Evolutionary conservation across 176 grass and related monocot species (phyloP).

Genomic region (Bonia amplexicaulis): DNA sequence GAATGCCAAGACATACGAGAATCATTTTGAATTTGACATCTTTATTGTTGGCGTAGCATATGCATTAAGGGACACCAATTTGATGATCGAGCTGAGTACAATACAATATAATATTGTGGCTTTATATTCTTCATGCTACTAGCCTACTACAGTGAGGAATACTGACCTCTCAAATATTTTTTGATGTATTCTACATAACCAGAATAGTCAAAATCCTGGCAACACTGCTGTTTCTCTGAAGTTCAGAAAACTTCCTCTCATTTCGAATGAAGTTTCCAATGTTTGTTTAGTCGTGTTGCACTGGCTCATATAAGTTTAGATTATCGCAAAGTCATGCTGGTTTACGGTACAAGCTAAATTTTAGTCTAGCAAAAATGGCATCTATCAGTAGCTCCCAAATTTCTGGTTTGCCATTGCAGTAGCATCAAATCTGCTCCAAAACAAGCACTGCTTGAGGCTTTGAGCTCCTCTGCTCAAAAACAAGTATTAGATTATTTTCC

Average conservation of each 20-base stretch:
- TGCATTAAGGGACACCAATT: constrained; percentile 1
- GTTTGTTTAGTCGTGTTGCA: not conserved
- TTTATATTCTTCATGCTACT: constrained; percentile 3
- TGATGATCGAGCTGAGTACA: not conserved
- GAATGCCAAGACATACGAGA: not conserved
- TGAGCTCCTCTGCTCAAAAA: not conserved
- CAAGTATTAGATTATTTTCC: not conserved
- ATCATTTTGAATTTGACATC: not conserved
- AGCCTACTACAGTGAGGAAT: not conserved
- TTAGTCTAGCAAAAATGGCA: not conserved
- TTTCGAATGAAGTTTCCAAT: constrained; percentile 1
- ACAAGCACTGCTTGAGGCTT: not conserved
- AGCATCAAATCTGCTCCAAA: not conserved
- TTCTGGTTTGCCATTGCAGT: not conserved
- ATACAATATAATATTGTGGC: not conserved
- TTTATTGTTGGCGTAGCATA: constrained; percentile 5
- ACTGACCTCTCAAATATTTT: not conserved
- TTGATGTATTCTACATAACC: not conserved
- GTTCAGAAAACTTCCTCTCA: not conserved
- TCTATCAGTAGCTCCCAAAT: not conserved
- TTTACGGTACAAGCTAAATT: not conserved
- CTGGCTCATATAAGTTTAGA: not conserved
- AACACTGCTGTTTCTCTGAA: not conserved
- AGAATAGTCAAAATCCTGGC: not conserved
- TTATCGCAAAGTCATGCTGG: not conserved